Conservation (phyloP, 1,284 basidiomycete genomes). For the Porogramme epimiltina region DNA sequence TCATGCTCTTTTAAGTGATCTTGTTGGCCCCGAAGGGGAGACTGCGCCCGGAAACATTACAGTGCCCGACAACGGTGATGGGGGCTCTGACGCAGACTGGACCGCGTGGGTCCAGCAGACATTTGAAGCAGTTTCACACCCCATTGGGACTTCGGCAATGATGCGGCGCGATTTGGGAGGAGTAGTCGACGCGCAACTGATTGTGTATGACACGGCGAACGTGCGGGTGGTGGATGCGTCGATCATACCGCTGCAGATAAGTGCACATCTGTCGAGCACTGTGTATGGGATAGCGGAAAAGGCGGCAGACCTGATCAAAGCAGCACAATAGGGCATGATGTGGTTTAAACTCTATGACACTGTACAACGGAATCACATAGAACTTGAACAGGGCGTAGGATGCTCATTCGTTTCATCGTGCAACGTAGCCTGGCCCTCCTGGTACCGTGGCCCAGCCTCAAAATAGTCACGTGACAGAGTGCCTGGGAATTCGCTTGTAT, state of each 20-base stretch:
- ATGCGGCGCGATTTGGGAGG: conserved; percentile 60
- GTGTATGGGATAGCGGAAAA: conserved; percentile 32
- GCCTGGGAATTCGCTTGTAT: too few relatives aligned
- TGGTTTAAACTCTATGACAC: too few relatives aligned
- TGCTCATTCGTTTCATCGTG: too few relatives aligned
- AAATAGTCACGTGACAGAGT: too few relatives aligned
- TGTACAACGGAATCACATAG: too few relatives aligned
- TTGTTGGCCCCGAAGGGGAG: conserved; percentile 34
- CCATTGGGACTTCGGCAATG: conserved; percentile 65
- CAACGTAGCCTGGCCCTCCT: too few relatives aligned
- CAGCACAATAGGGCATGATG: conserved; percentile 15
- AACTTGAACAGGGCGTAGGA: too few relatives aligned
- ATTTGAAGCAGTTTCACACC: conserved; percentile 52
- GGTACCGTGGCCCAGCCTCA: too few relatives aligned
- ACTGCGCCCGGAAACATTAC: conserved; percentile 36
- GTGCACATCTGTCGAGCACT: conserved; percentile 27
- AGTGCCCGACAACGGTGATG: conserved; percentile 41
- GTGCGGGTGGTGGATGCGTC: conserved; percentile 38
- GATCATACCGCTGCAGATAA: conserved; percentile 30
- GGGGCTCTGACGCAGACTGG: conserved; percentile 47
- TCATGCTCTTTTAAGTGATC: background rate
- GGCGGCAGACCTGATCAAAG: conserved; percentile 32
- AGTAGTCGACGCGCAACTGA: conserved; percentile 36
- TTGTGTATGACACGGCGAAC: conserved; percentile 34
- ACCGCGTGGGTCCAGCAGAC: conserved; percentile 41